Base-by-base conservation (phyloP, 2,329 filamentous ascomycete genomes). In the Colletotrichum sidae region DNA sequence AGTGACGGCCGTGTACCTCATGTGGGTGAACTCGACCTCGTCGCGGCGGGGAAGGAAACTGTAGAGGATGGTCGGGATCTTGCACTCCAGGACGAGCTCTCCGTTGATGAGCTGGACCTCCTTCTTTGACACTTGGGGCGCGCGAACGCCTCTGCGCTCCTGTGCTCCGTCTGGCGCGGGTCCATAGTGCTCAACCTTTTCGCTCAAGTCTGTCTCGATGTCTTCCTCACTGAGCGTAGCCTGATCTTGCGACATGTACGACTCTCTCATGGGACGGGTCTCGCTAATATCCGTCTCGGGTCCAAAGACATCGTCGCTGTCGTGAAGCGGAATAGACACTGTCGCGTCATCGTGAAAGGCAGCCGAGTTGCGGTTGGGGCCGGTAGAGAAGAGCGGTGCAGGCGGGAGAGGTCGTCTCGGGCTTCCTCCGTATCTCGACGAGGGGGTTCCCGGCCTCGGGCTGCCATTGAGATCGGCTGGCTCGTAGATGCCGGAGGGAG, bases 1-100 rank as follows among this genome's bases (percentile, higher is more conserved):
- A 2, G 96, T 99, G n/a, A 97, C 96, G 9, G 96, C 96, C 0
- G 95, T 97, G 77, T 99, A 99, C 58, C 96, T 90, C 95, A 98
- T 98, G 75, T 98, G 94, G 0, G 96, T 99, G 77, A 99, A 99
- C 75, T 99, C 96, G 68, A 95, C 86, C 77, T 97, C 95, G 75
- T 97, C 94, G 65, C 95, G 89, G 13, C 95, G 88, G 0, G 96
- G 96, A 67, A 99, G 81, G 80, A 99, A 99, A 76, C 94, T 97
- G 86, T 98, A 96, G 45, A 99, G 84, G 71, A 98, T 99, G 1
- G 96, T 99, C 0, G 96, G 96, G 70, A 99, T 99, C 81, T 99
- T 99, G 85, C 96, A 98, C 81, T 99, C 96, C 51, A 99, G 85
- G 64, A 99, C 95, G 57, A 99, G 89, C 79, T 99, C 95, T 74